Evolutionary conservation across 202 grass and related monocot species (phyloP).

Genomic region (Elaeis oleifera): DNA sequence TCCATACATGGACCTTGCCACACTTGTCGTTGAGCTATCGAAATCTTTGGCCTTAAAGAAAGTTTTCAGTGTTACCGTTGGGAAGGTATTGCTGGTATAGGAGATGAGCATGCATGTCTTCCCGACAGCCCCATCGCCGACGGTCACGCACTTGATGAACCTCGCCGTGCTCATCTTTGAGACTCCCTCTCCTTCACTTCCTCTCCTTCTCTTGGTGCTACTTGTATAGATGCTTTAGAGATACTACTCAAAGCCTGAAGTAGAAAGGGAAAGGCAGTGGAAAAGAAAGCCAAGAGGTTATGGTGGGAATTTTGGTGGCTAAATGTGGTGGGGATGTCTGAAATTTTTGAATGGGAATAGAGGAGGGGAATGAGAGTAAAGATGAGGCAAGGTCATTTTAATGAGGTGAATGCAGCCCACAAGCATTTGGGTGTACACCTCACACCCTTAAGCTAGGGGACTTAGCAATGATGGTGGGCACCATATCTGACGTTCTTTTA

Average conservation of each 20-base stretch:
- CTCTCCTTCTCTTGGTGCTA: background rate
- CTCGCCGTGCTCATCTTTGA: conserved; percentile 62
- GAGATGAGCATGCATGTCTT: conserved; percentile 91
- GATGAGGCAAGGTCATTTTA: background rate
- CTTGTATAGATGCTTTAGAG: background rate
- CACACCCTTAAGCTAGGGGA: no score
- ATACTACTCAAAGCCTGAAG: conserved; percentile 35
- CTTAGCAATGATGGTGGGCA: no score
- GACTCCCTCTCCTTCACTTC: conserved; percentile 3
- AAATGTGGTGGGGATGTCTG: conserved; percentile 9
- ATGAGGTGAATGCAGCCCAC: conserved; percentile 1
- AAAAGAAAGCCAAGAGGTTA: conserved; percentile 18
- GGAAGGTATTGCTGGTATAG: conserved; percentile 80
- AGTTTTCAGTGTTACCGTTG: conserved; percentile 33
- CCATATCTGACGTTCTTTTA: background rate
- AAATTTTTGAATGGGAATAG: conserved; percentile 1
- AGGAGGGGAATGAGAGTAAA: background rate
- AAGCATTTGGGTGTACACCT: no score
- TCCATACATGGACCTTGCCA: background rate
- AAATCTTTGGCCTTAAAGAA: background rate
- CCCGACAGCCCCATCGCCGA: conserved; percentile 68
- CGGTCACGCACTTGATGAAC: conserved; percentile 89
- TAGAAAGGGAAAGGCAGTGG: conserved; percentile 3
- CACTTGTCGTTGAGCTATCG: background rate
- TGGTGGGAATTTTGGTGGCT: conserved; percentile 39